Evolutionary conservation across 1,284 basidiomycete genomes (phyloP).

Genomic region (Ceratobasidium theobromae): DNA sequence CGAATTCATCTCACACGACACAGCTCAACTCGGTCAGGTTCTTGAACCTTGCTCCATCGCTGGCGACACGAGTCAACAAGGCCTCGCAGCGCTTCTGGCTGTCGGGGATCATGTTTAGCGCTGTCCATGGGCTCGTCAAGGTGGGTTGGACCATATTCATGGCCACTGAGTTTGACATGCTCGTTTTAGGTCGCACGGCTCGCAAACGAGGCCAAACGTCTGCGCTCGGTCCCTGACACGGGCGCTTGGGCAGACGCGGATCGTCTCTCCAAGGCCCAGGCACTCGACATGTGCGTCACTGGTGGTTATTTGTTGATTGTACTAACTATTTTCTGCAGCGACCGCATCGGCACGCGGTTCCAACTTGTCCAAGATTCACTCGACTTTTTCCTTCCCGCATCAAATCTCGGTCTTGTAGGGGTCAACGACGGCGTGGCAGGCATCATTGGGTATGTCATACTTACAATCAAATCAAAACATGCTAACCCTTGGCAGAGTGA

Average conservation of each 20-base stretch:
- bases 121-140: constrained; percentile 68
- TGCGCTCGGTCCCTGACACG: constrained; percentile 57
- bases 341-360: constrained; percentile 63
- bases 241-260: constrained; percentile 68
- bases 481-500: constrained; percentile 20
- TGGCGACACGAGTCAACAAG: constrained; percentile 65
- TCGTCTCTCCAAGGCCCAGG: constrained; percentile 60
- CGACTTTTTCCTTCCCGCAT: constrained; percentile 88
- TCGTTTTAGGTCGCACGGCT: constrained; percentile 56
- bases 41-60: constrained; percentile 63
- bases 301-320: background rate
- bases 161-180: background rate
- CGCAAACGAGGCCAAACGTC: constrained; percentile 56
- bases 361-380: constrained; percentile 81
- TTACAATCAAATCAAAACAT: background rate
- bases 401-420: constrained; percentile 73
- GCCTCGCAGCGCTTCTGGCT: constrained; percentile 89
- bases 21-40: constrained; percentile 73
- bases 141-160: constrained; percentile 44
- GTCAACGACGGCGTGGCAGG: constrained; percentile 88
- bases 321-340: too few relatives aligned
- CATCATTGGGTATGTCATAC: constrained; percentile 67
- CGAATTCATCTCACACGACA: background rate
- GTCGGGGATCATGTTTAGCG: constrained; percentile 78
- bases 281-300: constrained; percentile 57